Base-by-base conservation (phyloP, 2,329 filamentous ascomycete genomes). In the Nemania serpens region DNA sequence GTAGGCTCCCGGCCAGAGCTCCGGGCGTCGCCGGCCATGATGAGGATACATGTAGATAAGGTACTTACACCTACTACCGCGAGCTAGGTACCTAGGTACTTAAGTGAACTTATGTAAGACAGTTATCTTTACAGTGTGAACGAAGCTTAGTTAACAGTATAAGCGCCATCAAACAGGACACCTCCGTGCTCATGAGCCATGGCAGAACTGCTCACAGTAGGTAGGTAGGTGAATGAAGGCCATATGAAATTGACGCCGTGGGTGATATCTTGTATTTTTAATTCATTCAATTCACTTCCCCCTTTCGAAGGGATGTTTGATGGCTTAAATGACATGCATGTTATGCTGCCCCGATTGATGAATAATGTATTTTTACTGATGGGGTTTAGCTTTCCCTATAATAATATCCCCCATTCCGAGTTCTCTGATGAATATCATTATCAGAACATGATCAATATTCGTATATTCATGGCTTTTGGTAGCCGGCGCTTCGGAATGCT, bases 21-120 rank as follows among this genome's bases (percentile, higher is more conserved):
- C 46, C 59, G 59, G 59, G 43, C 59, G 43, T 57, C 53, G 37
- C 59, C 59, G 59, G 49, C 48, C 49, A 43, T 4, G 34, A 46
- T 15, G 25, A 2, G 11, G 17, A 61, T 55, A 46, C 55, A n/a
- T n/a, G n/a, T n/a, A n/a, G n/a, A n/a, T n/a, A n/a, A n/a, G n/a
- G n/a, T n/a, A n/a, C n/a, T n/a, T n/a, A n/a, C n/a, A n/a, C n/a
- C n/a, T n/a, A n/a, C n/a, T n/a, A n/a, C n/a, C n/a, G n/a, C n/a
- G n/a, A n/a, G n/a, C 36, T 39, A 13, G 3, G 36, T 39, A 39
- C 36, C 36, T 39, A 39, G 36, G 36, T 39, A 20, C 42, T 25
- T 18, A 17, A 17, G 17, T 41, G 39, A 17, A n/a, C n/a, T n/a
- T n/a, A n/a, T 4, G 17, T 45, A 5, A 43, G 20, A 25, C 18